These are phyloP conservation scores for Lasiosphaeria miniovina DNA, from an alignment of 495 filamentous ascomycete genomes.

Conservation along the genomic window DNA sequence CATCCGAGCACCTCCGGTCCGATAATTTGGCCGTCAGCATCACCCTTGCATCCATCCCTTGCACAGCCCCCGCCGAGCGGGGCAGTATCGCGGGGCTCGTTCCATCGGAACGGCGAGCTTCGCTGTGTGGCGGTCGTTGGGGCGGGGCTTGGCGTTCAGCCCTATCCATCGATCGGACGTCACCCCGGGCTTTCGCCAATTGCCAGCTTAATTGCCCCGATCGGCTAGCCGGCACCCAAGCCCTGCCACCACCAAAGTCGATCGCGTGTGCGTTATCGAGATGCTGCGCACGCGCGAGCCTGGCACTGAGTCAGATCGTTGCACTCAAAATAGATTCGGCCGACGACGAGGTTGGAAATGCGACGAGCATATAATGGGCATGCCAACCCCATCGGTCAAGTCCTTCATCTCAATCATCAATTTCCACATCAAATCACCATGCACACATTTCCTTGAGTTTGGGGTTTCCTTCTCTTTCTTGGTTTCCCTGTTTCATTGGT, in stretches of 20 bases:
- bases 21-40: background rate
- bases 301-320: background rate
- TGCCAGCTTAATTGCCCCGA: background rate
- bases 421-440: background rate
- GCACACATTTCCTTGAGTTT: background rate
- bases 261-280: too few species aligned
- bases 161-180: background rate
- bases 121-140: background rate
- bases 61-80: too few species aligned
- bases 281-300: too few species aligned
- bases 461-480: background rate
- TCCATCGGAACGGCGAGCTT: background rate
- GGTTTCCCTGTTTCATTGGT: too few species aligned
- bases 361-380: background rate
- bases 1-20: background rate
- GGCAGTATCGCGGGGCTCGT: too few species aligned
- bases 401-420: background rate
- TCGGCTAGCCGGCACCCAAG: background rate
- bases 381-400: background rate
- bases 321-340: background rate
- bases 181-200: background rate
- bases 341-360: background rate
- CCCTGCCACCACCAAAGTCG: background rate
- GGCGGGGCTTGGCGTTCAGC: background rate
- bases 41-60: background rate